A percentile compares a stretch with the other conserved stretches of the same genome.
Conservation (phyloP, 202 grass and related monocot species). For the Bolboschoenoplectus hybrid region DNA sequence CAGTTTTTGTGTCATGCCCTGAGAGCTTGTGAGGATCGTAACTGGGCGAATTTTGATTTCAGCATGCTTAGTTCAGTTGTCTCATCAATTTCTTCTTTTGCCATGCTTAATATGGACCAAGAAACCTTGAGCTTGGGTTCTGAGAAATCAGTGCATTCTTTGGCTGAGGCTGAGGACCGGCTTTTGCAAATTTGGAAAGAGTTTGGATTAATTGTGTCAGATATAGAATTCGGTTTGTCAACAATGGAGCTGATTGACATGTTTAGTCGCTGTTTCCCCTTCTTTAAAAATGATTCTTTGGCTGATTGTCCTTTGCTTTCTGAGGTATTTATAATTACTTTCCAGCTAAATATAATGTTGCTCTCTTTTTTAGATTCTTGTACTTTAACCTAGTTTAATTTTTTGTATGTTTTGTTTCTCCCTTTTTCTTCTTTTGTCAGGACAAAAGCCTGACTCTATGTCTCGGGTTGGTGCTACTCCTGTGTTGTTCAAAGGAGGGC, state of each 20-base stretch:
- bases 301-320: slow-evolving; percentile 54
- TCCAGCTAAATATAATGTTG: slow-evolving; percentile 32
- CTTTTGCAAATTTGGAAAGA: slow-evolving; percentile 69
- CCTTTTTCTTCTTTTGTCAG: slow-evolving; percentile 54
- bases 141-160: slow-evolving; percentile 44
- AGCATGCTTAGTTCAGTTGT: slow-evolving; percentile 60
- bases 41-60: slow-evolving; percentile 57
- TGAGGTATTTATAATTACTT: slow-evolving; percentile 56
- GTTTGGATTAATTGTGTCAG: slow-evolving; percentile 40
- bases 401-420: slow-evolving; percentile 43
- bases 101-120: slow-evolving; percentile 47
- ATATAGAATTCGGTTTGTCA: slow-evolving; percentile 50
- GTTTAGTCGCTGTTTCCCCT: slow-evolving; percentile 68
- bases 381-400: slow-evolving; percentile 31
- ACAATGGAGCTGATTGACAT: slow-evolving; percentile 58
- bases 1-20: slow-evolving; percentile 66
- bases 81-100: slow-evolving; percentile 66
- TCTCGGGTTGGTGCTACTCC: slow-evolving; percentile 75
- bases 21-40: slow-evolving; percentile 57
- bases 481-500: slow-evolving; percentile 87
- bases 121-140: slow-evolving; percentile 50
- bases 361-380: background rate
- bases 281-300: slow-evolving; percentile 56
- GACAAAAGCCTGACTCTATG: slow-evolving; percentile 61
- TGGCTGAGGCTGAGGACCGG: slow-evolving; percentile 58